Conservation (phyloP, 108 stramenopile species). For the Pseudonitzschia multiseries region DNA sequence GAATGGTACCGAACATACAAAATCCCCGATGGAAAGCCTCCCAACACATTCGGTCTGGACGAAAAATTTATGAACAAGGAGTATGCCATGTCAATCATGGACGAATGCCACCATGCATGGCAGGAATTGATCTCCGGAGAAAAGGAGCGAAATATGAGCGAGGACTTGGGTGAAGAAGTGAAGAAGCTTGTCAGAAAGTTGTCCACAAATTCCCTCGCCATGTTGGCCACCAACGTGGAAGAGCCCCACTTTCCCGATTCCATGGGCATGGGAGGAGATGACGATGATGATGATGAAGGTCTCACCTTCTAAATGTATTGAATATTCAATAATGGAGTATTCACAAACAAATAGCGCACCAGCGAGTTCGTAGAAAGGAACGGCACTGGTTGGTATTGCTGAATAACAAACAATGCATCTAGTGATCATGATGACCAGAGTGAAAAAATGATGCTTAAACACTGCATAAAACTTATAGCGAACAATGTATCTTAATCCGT, state of each 20-base stretch:
- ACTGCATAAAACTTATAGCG: too few species aligned
- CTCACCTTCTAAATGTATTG: constrained; percentile 35
- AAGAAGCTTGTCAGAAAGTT: constrained; percentile 80
- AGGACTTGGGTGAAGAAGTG: constrained; percentile 52
- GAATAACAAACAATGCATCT: too few species aligned
- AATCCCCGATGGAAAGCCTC: constrained; percentile 98
- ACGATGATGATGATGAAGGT: constrained; percentile 30
- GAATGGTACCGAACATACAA: constrained; percentile 99
- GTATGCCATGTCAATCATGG: constrained; percentile 87
- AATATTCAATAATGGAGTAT: not conserved
- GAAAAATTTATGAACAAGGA: constrained; percentile 92
- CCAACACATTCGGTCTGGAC: constrained; percentile 92
- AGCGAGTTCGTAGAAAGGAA: too few species aligned
- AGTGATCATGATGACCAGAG: too few species aligned
- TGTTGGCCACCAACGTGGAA: constrained; percentile 65
- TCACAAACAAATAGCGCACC: too few species aligned
- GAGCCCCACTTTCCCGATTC: constrained; percentile 55
- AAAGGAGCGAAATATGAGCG: constrained; percentile 56
- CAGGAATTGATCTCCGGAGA: constrained; percentile 85
- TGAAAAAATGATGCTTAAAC: too few species aligned
- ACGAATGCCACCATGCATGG: constrained; percentile 88
- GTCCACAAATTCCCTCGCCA: constrained; percentile 73
- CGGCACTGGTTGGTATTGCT: too few species aligned
- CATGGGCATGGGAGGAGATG: too few species aligned
- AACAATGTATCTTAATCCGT: too few species aligned